Evolutionary conservation across 768 basidiomycete species (phyloP), one percentile per base, ranked within the genome.

Genomic region (Trametes gibbosa): DNA sequence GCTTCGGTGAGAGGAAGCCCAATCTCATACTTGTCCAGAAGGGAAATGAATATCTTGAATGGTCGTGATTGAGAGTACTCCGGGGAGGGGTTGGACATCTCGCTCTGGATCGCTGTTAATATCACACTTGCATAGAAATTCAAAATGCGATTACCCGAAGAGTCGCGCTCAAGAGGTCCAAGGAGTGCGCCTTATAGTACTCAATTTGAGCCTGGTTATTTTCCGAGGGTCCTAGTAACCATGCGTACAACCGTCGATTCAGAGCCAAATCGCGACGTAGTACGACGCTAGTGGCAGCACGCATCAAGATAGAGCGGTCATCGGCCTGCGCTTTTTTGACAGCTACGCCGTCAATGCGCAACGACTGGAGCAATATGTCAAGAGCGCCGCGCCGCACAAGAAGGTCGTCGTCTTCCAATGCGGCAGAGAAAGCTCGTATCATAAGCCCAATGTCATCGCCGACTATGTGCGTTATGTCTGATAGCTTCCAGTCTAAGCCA

Each of bases 21-120:
- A 45, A 98, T 88, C 71, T 98, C 97, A 91, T 93, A 98, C 72
- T 97, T 97, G 72, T 99, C 97, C 64, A 98, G 76, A 17, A 98
- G 73, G 1, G 94, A 95, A 23, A 98, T 87, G 71, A 97, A 95
- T 34, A 98, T 90, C 73, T 95, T 96, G 82, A 95, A 98, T 0
- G 97, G 93, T 24, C 92, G 77, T 3, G 90, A 89, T 61, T 87
- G 86, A 0, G 88, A 77, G 63, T 92, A 93, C 57, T 86, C 85
- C 50, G 81, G 79, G 2, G 85, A 85, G 2, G 87, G 86, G 12
- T 79, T 73, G 59, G 83, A 77, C 90, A 95, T 93, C 62, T 95
- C 92, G 45, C 80, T 78, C 88, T 93, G 24, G 12, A 24, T 21
- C 42, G 66, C 23, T 24, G 40, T 27, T 29, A 48, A 48, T 53